Percentiles rank a stretch among this genome's conserved stretches.
These are phyloP conservation scores for Meyerozyma guilliermondii DNA, from an alignment of 1,139 yeast species.

Conservation along the genomic window DNA sequence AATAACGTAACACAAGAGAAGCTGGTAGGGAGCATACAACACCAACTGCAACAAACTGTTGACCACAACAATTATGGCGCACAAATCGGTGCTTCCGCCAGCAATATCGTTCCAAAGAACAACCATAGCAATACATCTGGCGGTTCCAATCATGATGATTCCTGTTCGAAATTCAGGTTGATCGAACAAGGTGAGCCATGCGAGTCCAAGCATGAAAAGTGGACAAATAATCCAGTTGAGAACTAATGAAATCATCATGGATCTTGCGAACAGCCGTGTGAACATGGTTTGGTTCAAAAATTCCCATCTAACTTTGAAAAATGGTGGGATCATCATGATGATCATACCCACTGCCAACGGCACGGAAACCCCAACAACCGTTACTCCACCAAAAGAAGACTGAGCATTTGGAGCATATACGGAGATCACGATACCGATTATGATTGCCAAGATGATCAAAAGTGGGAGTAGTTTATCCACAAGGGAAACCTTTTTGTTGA, in stretches of 20 bases:
- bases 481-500: conserved; percentile 14
- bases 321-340: conserved; percentile 56
- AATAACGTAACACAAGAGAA: conserved; percentile 41
- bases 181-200: conserved; percentile 52
- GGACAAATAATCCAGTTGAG: conserved; percentile 59
- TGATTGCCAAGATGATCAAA: conserved; percentile 22
- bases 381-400: conserved; percentile 23
- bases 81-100: conserved; percentile 45
- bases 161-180: conserved; percentile 48
- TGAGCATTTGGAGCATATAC: conserved; percentile 28
- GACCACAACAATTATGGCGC: conserved; percentile 49
- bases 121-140: conserved; percentile 64
- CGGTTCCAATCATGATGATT: conserved; percentile 54
- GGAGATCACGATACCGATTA: conserved; percentile 26
- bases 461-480: conserved; percentile 24
- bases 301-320: conserved; percentile 53
- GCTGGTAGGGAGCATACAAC: conserved; percentile 51
- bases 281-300: conserved; percentile 7
- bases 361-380: conserved; percentile 26
- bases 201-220: conserved; percentile 50
- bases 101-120: conserved; percentile 58
- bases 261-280: conserved; percentile 16
- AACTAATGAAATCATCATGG: conserved; percentile 35
- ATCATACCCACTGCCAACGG: conserved; percentile 52
- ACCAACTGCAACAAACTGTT: conserved; percentile 51